Base-by-base conservation (phyloP, 1,284 basidiomycete genomes). In the Irpex lacteus region DNA sequence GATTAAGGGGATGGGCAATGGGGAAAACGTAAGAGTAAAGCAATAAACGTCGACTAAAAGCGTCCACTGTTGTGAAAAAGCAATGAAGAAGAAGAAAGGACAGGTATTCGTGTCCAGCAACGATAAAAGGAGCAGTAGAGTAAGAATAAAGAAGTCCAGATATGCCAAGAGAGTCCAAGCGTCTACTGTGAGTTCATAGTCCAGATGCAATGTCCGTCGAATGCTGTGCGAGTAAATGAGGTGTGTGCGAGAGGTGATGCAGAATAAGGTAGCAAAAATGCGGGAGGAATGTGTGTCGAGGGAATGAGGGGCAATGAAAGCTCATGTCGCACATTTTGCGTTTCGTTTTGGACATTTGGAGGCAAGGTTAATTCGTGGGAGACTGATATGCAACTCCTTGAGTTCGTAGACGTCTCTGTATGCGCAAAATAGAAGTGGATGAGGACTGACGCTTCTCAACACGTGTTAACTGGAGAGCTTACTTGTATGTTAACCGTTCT, bases 401-500 rank as follows among this genome's bases (percentile, higher is more conserved):
- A 66, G 65, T 40, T 66, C 65, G 54, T 66, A 66, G n/a, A 66
- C 65, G 55, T 66, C 65, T 52, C 65, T 66, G 62, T 26, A 34
- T 7, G 26, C 49, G 53, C 62, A 44, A 19, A 15, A 52, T 13
- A n/a, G 21, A 36, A 49, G 7, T 15, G n/a, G 32, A 15, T 56
- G 15, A 38, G 11, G 54, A 36, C 11, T 32, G 47, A 38, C 15
- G 56, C 44, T n/a, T 11, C 11, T 6, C 8, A 19, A 19, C 15
- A 54, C 9, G 21, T 49, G 59, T 21, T 18, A 54, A 21, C 40
- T 44, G 52, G n/a, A 5, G 58, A 34, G 74, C 75, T 62, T 65
- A 78, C 76, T 73, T 72, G 67, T 78, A 79, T 4, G 75, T 76
- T 61, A 77, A 70, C 66, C 73, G 75, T 57, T 72, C 69, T 50